Conservation (phyloP, 257 asterid genomes). For the Salvia splendens region DNA sequence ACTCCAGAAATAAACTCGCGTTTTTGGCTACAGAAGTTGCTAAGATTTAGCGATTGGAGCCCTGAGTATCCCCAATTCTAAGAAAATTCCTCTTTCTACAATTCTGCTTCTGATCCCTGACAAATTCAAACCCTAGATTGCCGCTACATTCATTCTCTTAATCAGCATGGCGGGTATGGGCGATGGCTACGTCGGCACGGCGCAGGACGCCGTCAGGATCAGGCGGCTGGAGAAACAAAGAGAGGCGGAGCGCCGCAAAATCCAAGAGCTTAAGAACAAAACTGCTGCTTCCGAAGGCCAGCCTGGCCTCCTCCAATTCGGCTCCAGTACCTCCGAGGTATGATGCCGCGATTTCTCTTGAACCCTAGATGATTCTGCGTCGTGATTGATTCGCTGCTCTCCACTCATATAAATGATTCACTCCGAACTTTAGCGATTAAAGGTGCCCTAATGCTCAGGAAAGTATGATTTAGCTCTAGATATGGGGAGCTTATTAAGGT, state of each 20-base stretch:
- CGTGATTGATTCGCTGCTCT: neutral
- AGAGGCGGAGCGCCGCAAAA: conserved; percentile 96
- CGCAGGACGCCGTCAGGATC: conserved; percentile 92
- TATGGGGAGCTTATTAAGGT: conserved; percentile 7
- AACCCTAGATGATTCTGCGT: neutral
- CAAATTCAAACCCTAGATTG: conserved; percentile 31
- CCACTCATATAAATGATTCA: neutral
- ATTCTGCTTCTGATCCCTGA: conserved; percentile 4
- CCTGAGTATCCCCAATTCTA: neutral
- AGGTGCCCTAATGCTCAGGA: neutral
- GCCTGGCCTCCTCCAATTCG: conserved; percentile 95
- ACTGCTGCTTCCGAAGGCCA: conserved; percentile 79
- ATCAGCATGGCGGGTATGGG: conserved; percentile 95
- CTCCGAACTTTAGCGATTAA: conserved; percentile 3
- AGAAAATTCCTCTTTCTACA: neutral
- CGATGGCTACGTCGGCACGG: conserved; percentile 97
- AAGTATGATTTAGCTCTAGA: neutral
- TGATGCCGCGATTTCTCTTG: neutral
- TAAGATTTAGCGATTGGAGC: neutral
- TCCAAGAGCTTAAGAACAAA: conserved; percentile 93
- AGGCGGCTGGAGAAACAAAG: conserved; percentile 98
- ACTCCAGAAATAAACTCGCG: too few relatives aligned
- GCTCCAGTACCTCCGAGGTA: conserved; percentile 98
- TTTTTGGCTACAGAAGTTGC: neutral
- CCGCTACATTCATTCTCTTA: neutral